Percentiles rank a stretch among this genome's conserved stretches.
Conservation (phyloP, 352 stramenopile species). For the Globisporangium yorkense region DNA sequence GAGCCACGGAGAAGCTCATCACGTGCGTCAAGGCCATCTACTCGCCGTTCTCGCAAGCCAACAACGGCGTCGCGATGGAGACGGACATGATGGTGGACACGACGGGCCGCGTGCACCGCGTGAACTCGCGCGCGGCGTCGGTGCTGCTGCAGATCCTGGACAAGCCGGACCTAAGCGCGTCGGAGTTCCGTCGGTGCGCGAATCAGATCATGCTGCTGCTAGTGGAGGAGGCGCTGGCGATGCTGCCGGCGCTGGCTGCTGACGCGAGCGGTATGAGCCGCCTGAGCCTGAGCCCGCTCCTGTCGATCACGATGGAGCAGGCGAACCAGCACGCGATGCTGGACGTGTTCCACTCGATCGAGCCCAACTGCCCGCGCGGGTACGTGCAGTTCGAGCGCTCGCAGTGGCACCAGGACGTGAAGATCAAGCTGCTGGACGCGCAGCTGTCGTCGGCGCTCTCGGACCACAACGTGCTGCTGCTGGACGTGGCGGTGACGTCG, state of each 20-base stretch:
- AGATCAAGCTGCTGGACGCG: slow-evolving; percentile 12
- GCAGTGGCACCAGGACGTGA: slow-evolving; percentile 15
- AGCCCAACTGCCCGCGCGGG: slow-evolving; percentile 22
- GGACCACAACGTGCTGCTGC: slow-evolving; percentile 12
- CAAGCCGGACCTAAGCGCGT: slow-evolving; percentile 8
- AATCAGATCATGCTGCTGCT: slow-evolving; percentile 30
- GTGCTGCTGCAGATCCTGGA: slow-evolving; percentile 17
- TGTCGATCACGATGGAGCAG: slow-evolving; percentile 9
- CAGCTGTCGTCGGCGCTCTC: slow-evolving; percentile 12
- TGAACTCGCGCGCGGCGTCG: slow-evolving; percentile 11
- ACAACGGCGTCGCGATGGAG: neutral
- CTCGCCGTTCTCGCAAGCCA: slow-evolving; percentile 10
- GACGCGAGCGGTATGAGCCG: neutral
- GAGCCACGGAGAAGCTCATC: slow-evolving; percentile 13
- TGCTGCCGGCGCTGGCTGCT: slow-evolving; percentile 12
- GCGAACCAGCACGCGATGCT: slow-evolving; percentile 14
- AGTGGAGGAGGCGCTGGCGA: slow-evolving; percentile 28
- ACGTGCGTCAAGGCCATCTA: slow-evolving; percentile 14
- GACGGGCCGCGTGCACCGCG: slow-evolving; percentile 10
- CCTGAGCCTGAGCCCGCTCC: slow-evolving; percentile 1
- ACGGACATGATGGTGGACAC: neutral
- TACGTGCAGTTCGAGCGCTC: slow-evolving; percentile 15
- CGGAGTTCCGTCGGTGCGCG: slow-evolving; percentile 21
- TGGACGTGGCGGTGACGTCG: slow-evolving; percentile 11
- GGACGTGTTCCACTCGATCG: slow-evolving; percentile 21